Base-by-base conservation (phyloP, 1,139 yeast species). In the Geotrichum klebahnii region DNA sequence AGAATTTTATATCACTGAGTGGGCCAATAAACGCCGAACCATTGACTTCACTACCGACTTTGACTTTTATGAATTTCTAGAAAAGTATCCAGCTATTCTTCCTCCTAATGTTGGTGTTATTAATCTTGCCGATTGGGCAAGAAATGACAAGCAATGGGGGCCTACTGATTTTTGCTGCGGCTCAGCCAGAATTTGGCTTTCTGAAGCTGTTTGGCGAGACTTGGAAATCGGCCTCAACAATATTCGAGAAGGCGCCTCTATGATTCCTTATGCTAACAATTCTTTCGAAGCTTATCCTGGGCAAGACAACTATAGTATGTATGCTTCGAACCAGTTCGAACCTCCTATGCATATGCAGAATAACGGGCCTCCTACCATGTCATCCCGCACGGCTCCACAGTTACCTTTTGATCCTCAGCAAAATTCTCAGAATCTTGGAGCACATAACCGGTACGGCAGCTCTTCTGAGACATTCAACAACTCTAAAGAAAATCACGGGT, bases 1-100 rank as follows among this genome's bases (percentile, higher is more conserved):
- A 10, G 66, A 62, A 32, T 59, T 65, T 53, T 66, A 59, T 42
- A 54, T 70, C 29, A 59, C 68, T 5, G 74, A 71, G 49, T 69
- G 73, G 73, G 64, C 67, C 5, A 60, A 60, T 23, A 63, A 68
- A 42, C 60, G 70, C 20, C 55, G 62, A 9, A 55, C 59, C 6
- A 58, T 61, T 14, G 72, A 70, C 51, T 70, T 62, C 55, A 68
- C 73, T 17, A 69, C 71, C 19, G 74, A 70, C 53, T 70, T 68
- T 55, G 73, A 67, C 29, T 57, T 62, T 26, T 67, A 65, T 42
- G 75, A 70, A 55, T 70, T 70, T 48, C 51, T 67, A 38, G 66
- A 62, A 37, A 59, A 65, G 37, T 70, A 67, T 51, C 56, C 67
- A 3, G 52, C 67, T 1, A 51, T 68, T 2, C 55, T 71, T n/a